Evolutionary conservation across 129 eudicot species (phyloP).

Genomic region (Cynara cardunculus): DNA sequence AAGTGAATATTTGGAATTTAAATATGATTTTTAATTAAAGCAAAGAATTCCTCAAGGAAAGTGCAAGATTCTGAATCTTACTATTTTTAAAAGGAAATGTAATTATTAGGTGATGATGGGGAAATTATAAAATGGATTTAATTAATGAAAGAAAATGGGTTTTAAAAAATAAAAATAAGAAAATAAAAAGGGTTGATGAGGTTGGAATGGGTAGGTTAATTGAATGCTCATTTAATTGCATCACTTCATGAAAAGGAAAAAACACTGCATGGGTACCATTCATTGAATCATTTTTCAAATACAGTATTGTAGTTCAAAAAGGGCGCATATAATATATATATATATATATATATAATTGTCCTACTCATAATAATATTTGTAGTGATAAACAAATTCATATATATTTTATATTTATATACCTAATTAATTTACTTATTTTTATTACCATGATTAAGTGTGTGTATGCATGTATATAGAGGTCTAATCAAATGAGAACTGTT

Average conservation of each 20-base stretch:
- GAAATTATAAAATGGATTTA: neutral
- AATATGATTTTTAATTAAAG: no score
- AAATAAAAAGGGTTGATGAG: neutral
- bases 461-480: no score
- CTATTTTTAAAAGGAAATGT: neutral
- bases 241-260: neutral
- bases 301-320: neutral
- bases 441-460: no score
- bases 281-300: neutral
- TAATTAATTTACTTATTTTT: no score
- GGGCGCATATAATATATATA: neutral
- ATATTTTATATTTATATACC: no score
- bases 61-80: no score
- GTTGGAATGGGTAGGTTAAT: neutral
- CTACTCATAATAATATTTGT: no score
- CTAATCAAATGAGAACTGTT: no score
- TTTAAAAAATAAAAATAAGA: neutral
- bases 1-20: no score
- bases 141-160: neutral
- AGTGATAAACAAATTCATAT: no score
- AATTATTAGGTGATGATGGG: neutral
- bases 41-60: no score
- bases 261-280: neutral
- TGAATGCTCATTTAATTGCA: conserved; percentile 1
- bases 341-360: no score